Base-by-base conservation (phyloP, 139 green algal species). In the Chlamydomonas applanata region DNA sequence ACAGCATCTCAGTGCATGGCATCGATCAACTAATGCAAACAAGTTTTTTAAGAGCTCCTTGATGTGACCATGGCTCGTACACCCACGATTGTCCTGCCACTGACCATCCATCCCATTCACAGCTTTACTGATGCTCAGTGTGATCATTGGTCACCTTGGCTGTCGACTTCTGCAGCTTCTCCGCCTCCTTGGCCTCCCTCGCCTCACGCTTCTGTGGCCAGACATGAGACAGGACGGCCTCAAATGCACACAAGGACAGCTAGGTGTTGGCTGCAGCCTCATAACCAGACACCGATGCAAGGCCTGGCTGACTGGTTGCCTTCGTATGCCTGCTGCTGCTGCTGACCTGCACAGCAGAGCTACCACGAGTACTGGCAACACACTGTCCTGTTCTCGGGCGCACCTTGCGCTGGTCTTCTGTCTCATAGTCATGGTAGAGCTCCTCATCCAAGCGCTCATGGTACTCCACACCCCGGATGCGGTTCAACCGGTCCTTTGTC, bases 381-480 rank as follows among this genome's bases (percentile, higher is more conserved):
- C 56, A 36, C 32, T 14, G 56, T 32, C 24, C 20, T 17, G n/a
- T n/a, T n/a, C n/a, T n/a, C n/a, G n/a, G n/a, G n/a, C 71, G n/a
- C 57, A 90, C 91, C 85, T 93, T 89, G 25, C 72, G 79, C 0
- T 82, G 85, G 0, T 88, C 86, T 27, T 97, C 91, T 20, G 85
- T 94, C 79, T 97, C 94, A 81, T 88, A 95, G 77, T 98, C 95
- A 1, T 94, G 82, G 85, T 98, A 99, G 44, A 99, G 86, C 62
- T 83, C 77, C 67, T 93, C 91, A 72, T 99, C 95, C 20, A 94
- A 65, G 0, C 95, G 77, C 24, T 91, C 88, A 27, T 89, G 82
- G 73, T 94, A 88, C 29, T 85, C 80, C n/a, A 98, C 75, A 20
- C 94, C 94, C 0, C 93, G 73, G 25, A 97, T 87, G 17, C 53